Percentiles rank a stretch among this genome's conserved stretches.
These are phyloP conservation scores for Brettanomyces naardenensis DNA, from an alignment of 805 yeast species.

Conservation along the genomic window DNA sequence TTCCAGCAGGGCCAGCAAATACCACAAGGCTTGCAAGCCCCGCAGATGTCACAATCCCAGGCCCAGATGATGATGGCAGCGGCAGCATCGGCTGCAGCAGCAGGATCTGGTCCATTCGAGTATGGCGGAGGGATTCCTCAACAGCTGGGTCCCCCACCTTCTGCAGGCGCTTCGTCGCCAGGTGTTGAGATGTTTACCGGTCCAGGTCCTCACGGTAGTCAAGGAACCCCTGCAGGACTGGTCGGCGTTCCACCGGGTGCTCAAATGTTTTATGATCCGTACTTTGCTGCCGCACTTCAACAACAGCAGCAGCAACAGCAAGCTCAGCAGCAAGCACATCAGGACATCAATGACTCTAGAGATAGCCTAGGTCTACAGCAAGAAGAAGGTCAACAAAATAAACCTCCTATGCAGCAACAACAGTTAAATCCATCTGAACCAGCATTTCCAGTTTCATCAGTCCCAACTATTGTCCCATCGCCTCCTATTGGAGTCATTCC, in stretches of 20 bases:
- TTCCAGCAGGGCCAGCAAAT: neutral
- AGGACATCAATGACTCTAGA: too few relatives aligned
- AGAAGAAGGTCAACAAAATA: too few relatives aligned
- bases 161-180: conserved; percentile 11
- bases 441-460: neutral
- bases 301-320: conserved; percentile 7
- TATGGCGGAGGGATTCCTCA: conserved; percentile 14
- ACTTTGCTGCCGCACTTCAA: conserved; percentile 13
- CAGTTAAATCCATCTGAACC: neutral
- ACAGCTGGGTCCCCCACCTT: conserved; percentile 6
- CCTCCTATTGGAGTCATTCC: neutral
- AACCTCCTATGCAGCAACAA: neutral
- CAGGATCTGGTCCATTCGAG: conserved; percentile 17
- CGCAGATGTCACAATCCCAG: conserved; percentile 5
- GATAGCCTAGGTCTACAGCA: too few relatives aligned
- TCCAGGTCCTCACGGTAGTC: conserved; percentile 15
- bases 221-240: conserved; percentile 20
- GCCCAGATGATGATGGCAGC: conserved; percentile 15
- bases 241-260: conserved; percentile 15
- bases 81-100: conserved; percentile 3
- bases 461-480: neutral
- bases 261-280: conserved; percentile 28
- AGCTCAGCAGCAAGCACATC: conserved; percentile 1
- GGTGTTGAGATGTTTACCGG: conserved; percentile 10
- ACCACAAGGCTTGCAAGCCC: conserved; percentile 8